Evolutionary conservation across 2,329 filamentous ascomycete species (phyloP), one percentile per base, ranked within the genome.

Genomic region (Colletotrichum sidae): DNA sequence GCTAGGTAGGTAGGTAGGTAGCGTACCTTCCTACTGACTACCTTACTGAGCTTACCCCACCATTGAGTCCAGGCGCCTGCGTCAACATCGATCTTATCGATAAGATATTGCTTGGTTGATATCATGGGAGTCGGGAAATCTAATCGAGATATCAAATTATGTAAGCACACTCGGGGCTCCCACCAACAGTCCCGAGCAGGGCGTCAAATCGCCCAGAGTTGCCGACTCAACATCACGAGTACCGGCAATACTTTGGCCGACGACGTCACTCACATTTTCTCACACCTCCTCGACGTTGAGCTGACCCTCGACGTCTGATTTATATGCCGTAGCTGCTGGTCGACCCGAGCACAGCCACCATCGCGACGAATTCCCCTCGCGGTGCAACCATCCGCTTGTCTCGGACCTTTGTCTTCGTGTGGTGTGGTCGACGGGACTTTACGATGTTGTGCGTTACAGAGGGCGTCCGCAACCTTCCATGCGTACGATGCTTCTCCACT

Each of bases 31-130:
- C 25, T 25, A 25, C 25, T 25, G 25, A 25, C 25, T 25, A 25
- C 25, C 4, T 25, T 34, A 35, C 45, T 15, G n/a, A 63, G 15
- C 52, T 60, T 65, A 62, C 62, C 58, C 62, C 62, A 65, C 62
- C 46, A 65, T 25, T 25, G 25, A 25, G 25, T 65, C 47, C 34
- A 46, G 52, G 38, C 33, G 55, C 60, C 49, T 55, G 46, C 51
- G 39, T 49, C 41, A 37, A 25, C 15, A 33, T 46, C 12, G 17
- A 53, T 65, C 62, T 49, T 62, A 65, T 65, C 57, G 62, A 65
- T 65, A 65, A 65, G 62, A 65, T 55, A 65, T 52, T 61, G 57
- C 62, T 56, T 6, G 33, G 44, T 10, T 34, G 13, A 8, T 17
- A 37, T 39, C 5, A 4, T 25, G 12, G 9, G 38, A 46, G 39